Percentiles rank a stretch among this genome's conserved stretches.
phyloP scores from a whole-genome alignment of 2,329 filamentous ascomycete genomes.

The Botryotinia globosa region DNA sequence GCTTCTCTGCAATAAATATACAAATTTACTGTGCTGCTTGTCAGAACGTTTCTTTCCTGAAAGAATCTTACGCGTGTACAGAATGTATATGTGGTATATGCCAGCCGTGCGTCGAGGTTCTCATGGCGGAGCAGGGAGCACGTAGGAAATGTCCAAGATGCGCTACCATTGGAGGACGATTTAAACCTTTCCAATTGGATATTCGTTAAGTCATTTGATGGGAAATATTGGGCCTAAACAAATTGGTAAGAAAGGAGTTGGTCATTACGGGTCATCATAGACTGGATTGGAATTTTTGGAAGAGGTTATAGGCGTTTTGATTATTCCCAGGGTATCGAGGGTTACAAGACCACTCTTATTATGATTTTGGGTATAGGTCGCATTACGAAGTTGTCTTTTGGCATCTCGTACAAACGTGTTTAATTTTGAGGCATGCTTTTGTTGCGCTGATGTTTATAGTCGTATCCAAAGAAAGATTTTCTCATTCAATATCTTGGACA shows the following conservation, averaged over 20 bases:
- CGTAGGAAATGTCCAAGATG: conserved; percentile 76
- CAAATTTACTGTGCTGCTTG: conserved; percentile 94
- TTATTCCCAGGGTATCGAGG: conserved; percentile 13
- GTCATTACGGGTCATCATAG: conserved; percentile 11
- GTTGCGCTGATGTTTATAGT: conserved; percentile 22
- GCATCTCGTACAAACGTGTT: background rate
- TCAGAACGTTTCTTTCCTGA: conserved; percentile 70
- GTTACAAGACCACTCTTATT: conserved; percentile 10
- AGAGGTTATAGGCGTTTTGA: conserved; percentile 15
- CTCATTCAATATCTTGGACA: background rate
- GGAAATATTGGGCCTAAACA: background rate
- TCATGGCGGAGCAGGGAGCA: conserved; percentile 73
- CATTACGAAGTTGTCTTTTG: conserved; percentile 5
- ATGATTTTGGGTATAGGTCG: conserved; percentile 17
- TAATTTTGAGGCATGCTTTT: background rate
- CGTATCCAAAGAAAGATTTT: conserved; percentile 10
- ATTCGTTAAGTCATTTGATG: conserved; percentile 53
- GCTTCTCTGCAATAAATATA: conserved; percentile 69
- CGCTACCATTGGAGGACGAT: conserved; percentile 73
- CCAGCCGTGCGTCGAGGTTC: conserved; percentile 77
- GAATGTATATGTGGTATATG: conserved; percentile 96
- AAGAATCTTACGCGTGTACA: conserved; percentile 88
- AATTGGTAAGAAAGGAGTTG: conserved; percentile 14
- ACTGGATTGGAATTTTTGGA: conserved; percentile 11
- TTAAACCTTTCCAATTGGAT: conserved; percentile 83